These are phyloP conservation scores for Botrytis galanthina DNA, from an alignment of 2,329 filamentous ascomycete species.

Conservation along the genomic window DNA sequence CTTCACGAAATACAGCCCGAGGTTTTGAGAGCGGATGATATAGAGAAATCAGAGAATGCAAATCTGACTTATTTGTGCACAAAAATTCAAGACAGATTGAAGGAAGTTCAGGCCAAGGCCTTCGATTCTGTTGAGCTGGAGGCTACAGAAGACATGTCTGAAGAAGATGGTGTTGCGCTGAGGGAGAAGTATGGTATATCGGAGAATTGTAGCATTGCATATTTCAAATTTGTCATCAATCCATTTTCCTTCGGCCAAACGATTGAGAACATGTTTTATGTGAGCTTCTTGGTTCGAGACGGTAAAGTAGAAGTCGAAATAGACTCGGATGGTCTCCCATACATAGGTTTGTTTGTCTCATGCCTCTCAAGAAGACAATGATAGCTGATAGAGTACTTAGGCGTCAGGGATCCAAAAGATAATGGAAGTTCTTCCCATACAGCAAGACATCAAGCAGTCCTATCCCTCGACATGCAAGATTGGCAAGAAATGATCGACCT, in stretches of 20 bases:
- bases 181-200: conserved; percentile 67
- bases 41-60: conserved; percentile 71
- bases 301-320: conserved; percentile 71
- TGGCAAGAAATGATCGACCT: conserved; percentile 77
- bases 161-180: conserved; percentile 47
- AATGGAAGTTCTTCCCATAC: conserved; percentile 8
- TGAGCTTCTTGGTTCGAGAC: conserved; percentile 90
- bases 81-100: conserved; percentile 66
- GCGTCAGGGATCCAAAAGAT: conserved; percentile 19
- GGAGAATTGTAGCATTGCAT: conserved; percentile 66
- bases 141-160: conserved; percentile 48
- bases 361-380: conserved; percentile 35
- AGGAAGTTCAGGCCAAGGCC: conserved; percentile 46
- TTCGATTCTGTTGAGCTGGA: conserved; percentile 46
- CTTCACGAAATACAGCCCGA: conserved; percentile 72
- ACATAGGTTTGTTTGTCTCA: conserved; percentile 63
- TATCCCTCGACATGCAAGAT: conserved; percentile 79
- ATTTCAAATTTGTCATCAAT: conserved; percentile 88
- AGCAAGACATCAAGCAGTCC: conserved; percentile 77
- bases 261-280: conserved; percentile 94
- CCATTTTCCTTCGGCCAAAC: conserved; percentile 90
- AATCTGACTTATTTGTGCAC: conserved; percentile 76
- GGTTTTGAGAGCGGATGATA: conserved; percentile 70
- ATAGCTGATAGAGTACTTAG: conserved; percentile 22
- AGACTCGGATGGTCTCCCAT: conserved; percentile 73